These are phyloP conservation scores for Erythrobasidium hasegawianum DNA, from an alignment of 1,284 basidiomycete genomes.

Conservation along the genomic window DNA sequence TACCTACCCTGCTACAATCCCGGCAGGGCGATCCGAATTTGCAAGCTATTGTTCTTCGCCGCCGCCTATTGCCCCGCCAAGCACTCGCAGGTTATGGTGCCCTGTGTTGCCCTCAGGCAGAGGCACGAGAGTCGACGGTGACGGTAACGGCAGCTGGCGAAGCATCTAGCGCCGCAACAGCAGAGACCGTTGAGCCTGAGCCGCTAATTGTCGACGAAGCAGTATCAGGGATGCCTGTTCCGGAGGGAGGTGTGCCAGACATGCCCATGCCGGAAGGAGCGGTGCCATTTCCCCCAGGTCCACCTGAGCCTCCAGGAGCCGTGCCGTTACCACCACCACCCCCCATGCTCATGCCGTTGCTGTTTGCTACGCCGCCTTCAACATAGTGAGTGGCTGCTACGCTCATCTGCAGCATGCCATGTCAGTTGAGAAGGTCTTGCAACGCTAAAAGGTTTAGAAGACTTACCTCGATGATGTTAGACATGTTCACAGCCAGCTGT, in stretches of 20 bases:
- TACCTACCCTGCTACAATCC: too few species aligned
- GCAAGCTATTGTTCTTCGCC: too few species aligned
- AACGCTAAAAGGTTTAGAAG: neutral
- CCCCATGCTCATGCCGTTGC: neutral
- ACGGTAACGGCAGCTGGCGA: too few species aligned
- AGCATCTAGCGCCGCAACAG: too few species aligned
- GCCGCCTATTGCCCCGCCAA: too few species aligned
- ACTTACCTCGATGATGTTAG: conserved; percentile 5
- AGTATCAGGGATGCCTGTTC: neutral
- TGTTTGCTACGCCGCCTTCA: conserved; percentile 5
- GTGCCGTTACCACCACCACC: conserved; percentile 3
- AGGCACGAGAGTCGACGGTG: too few species aligned
- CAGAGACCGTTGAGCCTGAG: too few species aligned
- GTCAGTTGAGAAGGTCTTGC: neutral
- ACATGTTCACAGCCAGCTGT: conserved; percentile 2
- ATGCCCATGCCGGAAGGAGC: neutral
- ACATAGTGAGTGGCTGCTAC: conserved; percentile 12
- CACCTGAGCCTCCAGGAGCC: neutral
- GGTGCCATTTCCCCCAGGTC: neutral
- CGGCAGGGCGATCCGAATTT: too few species aligned
- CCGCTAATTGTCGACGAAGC: neutral
- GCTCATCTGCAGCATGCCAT: neutral
- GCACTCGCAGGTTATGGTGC: too few species aligned
- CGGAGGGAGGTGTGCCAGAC: neutral
- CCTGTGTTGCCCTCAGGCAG: too few species aligned